Base-by-base conservation (phyloP, 768 basidiomycete genomes). In the Psilocybe azurescens region DNA sequence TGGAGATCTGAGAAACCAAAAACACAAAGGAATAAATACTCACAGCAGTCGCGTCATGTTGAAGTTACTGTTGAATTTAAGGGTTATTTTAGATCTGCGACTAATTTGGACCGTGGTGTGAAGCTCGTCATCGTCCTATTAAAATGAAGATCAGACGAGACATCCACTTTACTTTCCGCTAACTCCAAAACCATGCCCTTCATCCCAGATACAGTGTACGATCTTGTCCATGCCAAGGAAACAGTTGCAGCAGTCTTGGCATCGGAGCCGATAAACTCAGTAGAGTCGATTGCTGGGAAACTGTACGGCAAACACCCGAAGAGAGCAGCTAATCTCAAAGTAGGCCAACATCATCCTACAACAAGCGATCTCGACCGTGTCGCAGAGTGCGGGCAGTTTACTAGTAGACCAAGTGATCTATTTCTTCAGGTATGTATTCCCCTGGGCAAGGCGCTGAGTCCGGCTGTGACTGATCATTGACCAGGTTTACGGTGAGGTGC, bases 381-480 rank as follows among this genome's bases (percentile, higher is more conserved):
- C 8, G 62, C 53, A 13, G 57, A 58, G 39, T 63, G 62, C 14
- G 62, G 61, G 16, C 51, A 46, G 50, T 62, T 62, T 20, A 57
- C 50, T 5, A 62, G 39, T 14, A 62, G 61, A 36, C 61, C 61
- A 18, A 62, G 61, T 52, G 61, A 62, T 53, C 49, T 62, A 18
- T 62, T 62, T 18, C 51, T 62, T 3, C 55, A 62, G 55, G 61
- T 62, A 29, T 20, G 61, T 30, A 8, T 32, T 51, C 16, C 14
- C 33, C 36, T 39, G 20, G 5, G 20, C 20, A 24, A 54, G 36
- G 13, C n/a, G 28, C 29, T 11, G 18, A 41, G 38, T 36, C 16
- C 28, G 33, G 28, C 47, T 20, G 14, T 10, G 13, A 33, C 10
- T 32, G 39, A 29, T 14, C 28, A 32, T 49, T 18, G 38, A 44